Evolutionary conservation across 2,329 filamentous ascomycete species (phyloP), one percentile per base, ranked within the genome.

Genomic region (Paecilomyces sp.): DNA sequence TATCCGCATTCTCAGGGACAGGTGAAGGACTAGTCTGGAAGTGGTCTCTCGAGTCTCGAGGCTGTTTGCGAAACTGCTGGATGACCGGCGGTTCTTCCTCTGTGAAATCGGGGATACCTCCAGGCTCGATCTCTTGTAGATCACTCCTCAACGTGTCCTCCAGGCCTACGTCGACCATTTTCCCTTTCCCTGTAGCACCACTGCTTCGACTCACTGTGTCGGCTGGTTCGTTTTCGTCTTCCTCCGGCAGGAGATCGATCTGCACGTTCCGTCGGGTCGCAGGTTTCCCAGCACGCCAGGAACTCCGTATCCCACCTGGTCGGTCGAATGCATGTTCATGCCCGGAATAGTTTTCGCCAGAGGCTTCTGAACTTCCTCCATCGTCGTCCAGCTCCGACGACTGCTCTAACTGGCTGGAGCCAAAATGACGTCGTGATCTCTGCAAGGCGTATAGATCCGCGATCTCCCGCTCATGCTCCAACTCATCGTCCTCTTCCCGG

Each of bases 401-500:
- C 65, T 96, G 92, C 41, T 89, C 90, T 56, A 97, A 78, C 66
- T 90, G 86, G 74, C 89, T 91, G 13, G 88, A 87, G 13, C 91
- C 91, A 70, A 97, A 93, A 60, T 96, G 90, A 54, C 92, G 85
- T 66, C 94, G 85, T 65, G 93, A 97, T 66, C 89, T 85, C 74
- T 97, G 92, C 60, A 99, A 80, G 5, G 93, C 93, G 75, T 92
- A 95, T 65, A 94, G 87, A 75, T 97, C 94, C n/a, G 92, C 92
- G 34, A 93, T 90, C 71, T 97, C 93, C 58, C 92, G 82, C 67
- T 95, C 90, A 67, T 91, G 88, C 75, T 96, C 92, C 67, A 91
- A 89, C 72, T 94, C 92, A 62, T 97, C 93, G 64, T 97, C 92
- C 70, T 95, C 91, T 75, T 97, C 92, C 62, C 89, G 87, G 64